phyloP scores from a whole-genome alignment of 2,329 filamentous ascomycete species.

The Daldinia eschscholtzii region DNA sequence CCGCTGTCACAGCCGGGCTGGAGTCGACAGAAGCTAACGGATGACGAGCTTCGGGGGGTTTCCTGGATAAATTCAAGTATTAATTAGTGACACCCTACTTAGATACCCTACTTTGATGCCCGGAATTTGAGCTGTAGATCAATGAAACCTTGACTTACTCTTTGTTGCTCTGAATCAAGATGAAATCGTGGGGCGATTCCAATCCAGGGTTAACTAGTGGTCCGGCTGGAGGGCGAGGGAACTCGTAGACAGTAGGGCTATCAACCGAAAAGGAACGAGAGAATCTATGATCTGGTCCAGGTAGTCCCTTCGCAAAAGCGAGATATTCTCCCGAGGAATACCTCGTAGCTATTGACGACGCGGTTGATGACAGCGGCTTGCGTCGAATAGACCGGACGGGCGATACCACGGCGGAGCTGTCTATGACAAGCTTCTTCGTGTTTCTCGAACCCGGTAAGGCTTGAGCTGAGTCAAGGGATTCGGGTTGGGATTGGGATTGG shows the following conservation, averaged over 20 bases:
- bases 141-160: slow-evolving; percentile 53
- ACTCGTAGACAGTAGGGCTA: slow-evolving; percentile 73
- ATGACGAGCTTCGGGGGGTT: slow-evolving; percentile 43
- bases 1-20: slow-evolving; percentile 45
- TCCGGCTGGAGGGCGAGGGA: slow-evolving; percentile 54
- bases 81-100: slow-evolving; percentile 43
- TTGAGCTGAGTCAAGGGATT: slow-evolving; percentile 50
- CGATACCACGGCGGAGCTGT: slow-evolving; percentile 42
- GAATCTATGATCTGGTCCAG: slow-evolving; percentile 66
- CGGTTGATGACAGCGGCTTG: slow-evolving; percentile 70
- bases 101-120: slow-evolving; percentile 17
- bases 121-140: slow-evolving; percentile 47
- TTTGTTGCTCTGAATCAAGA: slow-evolving; percentile 41
- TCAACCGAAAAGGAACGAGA: slow-evolving; percentile 68
- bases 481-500: slow-evolving; percentile 34
- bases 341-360: slow-evolving; percentile 64
- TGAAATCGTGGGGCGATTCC: slow-evolving; percentile 41
- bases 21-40: slow-evolving; percentile 42
- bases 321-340: slow-evolving; percentile 60
- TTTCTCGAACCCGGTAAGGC: slow-evolving; percentile 49
- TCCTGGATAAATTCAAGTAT: slow-evolving; percentile 48
- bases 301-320: slow-evolving; percentile 56
- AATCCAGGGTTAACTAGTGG: slow-evolving; percentile 44
- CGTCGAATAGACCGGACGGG: slow-evolving; percentile 62
- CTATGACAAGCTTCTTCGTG: slow-evolving; percentile 50